Conservation (phyloP, 176 grass and related monocot genomes). For the Typha latifolia region DNA sequence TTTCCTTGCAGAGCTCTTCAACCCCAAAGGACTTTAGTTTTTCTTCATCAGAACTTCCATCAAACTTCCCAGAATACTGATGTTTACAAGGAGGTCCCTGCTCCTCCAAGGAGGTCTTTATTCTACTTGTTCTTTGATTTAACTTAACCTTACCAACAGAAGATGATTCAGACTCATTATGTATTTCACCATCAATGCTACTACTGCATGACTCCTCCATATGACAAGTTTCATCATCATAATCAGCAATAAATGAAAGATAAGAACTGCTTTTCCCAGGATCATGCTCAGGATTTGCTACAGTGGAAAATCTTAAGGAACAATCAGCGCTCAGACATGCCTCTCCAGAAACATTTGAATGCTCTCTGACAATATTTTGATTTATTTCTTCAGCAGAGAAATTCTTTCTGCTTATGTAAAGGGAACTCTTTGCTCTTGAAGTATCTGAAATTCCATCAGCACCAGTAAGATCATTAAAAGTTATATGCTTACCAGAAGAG, state of each 20-base stretch:
- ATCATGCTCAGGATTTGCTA: constrained; percentile 22
- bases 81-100: no score
- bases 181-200: constrained; percentile 13
- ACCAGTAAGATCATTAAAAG: constrained; percentile 15
- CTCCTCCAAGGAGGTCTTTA: neutral
- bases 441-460: constrained; percentile 26
- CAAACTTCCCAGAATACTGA: constrained; percentile 15
- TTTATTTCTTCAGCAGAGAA: constrained; percentile 13
- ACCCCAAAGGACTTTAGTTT: constrained; percentile 12
- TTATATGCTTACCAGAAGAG: constrained; percentile 20
- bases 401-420: constrained; percentile 1
- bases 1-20: constrained; percentile 28
- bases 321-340: constrained; percentile 4
- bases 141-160: constrained; percentile 17
- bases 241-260: constrained; percentile 22
- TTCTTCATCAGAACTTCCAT: constrained; percentile 11
- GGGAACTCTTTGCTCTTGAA: constrained; percentile 21
- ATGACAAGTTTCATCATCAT: constrained; percentile 27
- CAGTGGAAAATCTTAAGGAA: constrained; percentile 14
- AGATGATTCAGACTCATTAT: constrained; percentile 23
- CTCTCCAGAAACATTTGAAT: constrained; percentile 22
- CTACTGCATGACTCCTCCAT: constrained; percentile 12
- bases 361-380: neutral
- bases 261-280: constrained; percentile 23
- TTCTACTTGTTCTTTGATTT: constrained; percentile 19